Evolutionary conservation across 441 rosid genomes (phyloP).

Genomic region (Metrosideros polymorpha): DNA sequence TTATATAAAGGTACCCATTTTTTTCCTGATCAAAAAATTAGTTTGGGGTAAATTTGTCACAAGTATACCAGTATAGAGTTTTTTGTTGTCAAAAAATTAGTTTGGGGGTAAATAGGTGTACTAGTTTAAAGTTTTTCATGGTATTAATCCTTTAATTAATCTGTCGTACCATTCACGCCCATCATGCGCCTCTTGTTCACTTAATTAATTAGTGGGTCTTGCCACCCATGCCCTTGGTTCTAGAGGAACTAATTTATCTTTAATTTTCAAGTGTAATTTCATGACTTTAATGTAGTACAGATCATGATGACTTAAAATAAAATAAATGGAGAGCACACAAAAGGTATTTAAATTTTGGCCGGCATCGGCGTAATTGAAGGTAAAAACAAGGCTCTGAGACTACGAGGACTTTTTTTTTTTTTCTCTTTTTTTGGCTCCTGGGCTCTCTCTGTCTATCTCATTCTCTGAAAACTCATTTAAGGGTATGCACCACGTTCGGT

Average conservation of each 20-base stretch:
- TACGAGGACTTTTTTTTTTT: background rate
- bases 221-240: background rate
- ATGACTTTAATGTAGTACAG: background rate
- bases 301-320: background rate
- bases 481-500: too few relatives aligned
- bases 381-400: background rate
- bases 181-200: background rate
- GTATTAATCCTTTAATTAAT: background rate
- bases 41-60: too few relatives aligned
- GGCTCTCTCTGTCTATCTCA: too few relatives aligned
- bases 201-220: background rate
- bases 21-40: too few relatives aligned
- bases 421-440: too few relatives aligned
- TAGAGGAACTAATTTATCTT: background rate
- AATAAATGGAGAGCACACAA: background rate
- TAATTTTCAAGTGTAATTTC: background rate
- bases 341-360: too few relatives aligned
- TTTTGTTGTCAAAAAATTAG: too few relatives aligned
- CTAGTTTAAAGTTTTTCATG: too few relatives aligned
- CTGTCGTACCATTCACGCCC: background rate
- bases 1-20: too few relatives aligned
- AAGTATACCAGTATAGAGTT: too few relatives aligned
- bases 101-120: too few relatives aligned
- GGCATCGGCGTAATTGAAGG: background rate
- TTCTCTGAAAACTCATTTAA: too few relatives aligned